phyloP scores from a whole-genome alignment of 257 asterid species.

The Striga asiatica region DNA sequence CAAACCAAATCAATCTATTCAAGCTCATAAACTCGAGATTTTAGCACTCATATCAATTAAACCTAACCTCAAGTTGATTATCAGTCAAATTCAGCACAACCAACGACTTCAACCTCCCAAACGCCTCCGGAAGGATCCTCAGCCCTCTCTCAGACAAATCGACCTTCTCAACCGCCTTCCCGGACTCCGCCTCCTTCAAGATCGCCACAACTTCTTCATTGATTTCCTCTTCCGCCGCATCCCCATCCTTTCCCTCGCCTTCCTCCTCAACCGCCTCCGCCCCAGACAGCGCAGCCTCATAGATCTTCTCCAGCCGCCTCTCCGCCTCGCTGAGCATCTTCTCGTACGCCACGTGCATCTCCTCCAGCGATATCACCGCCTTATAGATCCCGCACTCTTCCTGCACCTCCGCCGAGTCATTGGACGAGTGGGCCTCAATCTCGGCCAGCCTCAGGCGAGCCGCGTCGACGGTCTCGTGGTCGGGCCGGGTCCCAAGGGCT shows the following conservation, averaged over 20 bases:
- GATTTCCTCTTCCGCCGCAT: constrained; percentile 31
- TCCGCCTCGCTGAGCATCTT: constrained; percentile 77
- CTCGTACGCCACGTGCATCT: constrained; percentile 73
- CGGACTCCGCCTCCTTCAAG: constrained; percentile 52
- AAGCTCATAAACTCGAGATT: not conserved
- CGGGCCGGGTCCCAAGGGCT: constrained; percentile 72
- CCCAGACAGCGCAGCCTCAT: constrained; percentile 73
- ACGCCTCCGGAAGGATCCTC: constrained; percentile 68
- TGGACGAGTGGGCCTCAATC: constrained; percentile 33
- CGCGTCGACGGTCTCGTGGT: constrained; percentile 77
- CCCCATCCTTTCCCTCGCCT: constrained; percentile 18
- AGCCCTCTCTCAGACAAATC: constrained; percentile 46
- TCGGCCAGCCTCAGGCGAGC: constrained; percentile 57
- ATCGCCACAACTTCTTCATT: constrained; percentile 59
- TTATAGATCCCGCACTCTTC: constrained; percentile 43
- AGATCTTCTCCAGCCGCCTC: constrained; percentile 64
- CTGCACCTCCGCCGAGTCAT: constrained; percentile 21
- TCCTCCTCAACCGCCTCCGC: constrained; percentile 26
- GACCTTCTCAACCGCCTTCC: constrained; percentile 45
- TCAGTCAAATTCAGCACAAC: constrained; percentile 55
- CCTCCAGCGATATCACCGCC: constrained; percentile 66
- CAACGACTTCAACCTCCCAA: constrained; percentile 51
- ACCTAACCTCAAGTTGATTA: constrained; percentile 66
- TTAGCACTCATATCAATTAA: not conserved
- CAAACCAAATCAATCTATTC: constrained; percentile 6